Percentiles rank a stretch among this genome's conserved stretches.
Conservation (phyloP, 495 filamentous ascomycete genomes). For the Pseudotulostoma volvatum region DNA sequence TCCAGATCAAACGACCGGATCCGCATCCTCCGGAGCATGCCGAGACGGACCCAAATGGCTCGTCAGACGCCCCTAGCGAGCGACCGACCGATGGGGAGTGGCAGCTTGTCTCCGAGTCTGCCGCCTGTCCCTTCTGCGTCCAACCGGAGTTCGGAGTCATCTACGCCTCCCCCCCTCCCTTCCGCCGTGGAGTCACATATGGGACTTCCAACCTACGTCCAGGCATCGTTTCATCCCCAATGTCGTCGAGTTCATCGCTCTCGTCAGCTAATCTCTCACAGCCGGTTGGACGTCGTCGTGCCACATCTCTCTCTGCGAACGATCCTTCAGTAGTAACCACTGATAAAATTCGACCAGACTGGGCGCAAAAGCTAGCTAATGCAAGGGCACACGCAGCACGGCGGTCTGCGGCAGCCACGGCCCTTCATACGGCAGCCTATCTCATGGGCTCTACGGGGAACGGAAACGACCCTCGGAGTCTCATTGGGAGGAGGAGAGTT, state of each 20-base stretch:
- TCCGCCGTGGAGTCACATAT: slow-evolving; percentile 70
- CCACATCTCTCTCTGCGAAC: slow-evolving; percentile 67
- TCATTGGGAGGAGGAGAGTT: slow-evolving; percentile 33
- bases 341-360: slow-evolving; percentile 82
- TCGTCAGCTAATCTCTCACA: slow-evolving; percentile 22
- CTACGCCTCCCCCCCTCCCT: slow-evolving; percentile 64
- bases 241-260: slow-evolving; percentile 44
- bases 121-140: slow-evolving; percentile 91
- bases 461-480: slow-evolving; percentile 29
- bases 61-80: slow-evolving; percentile 20
- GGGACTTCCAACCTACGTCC: slow-evolving; percentile 29
- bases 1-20: slow-evolving; percentile 94
- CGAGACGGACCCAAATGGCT: slow-evolving; percentile 33
- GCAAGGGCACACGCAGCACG: slow-evolving; percentile 72
- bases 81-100: slow-evolving; percentile 34
- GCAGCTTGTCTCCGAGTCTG: slow-evolving; percentile 71
- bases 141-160: slow-evolving; percentile 90
- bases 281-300: slow-evolving; percentile 39
- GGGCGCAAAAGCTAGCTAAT: slow-evolving; percentile 75
- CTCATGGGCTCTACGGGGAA: slow-evolving; percentile 53
- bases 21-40: slow-evolving; percentile 86
- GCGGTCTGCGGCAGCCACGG: slow-evolving; percentile 82
- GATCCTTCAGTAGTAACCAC: slow-evolving; percentile 77
- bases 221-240: slow-evolving; percentile 46
- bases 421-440: slow-evolving; percentile 88